phyloP scores from a whole-genome alignment of 345 rosid species.

The Euphorbia lathyris region DNA sequence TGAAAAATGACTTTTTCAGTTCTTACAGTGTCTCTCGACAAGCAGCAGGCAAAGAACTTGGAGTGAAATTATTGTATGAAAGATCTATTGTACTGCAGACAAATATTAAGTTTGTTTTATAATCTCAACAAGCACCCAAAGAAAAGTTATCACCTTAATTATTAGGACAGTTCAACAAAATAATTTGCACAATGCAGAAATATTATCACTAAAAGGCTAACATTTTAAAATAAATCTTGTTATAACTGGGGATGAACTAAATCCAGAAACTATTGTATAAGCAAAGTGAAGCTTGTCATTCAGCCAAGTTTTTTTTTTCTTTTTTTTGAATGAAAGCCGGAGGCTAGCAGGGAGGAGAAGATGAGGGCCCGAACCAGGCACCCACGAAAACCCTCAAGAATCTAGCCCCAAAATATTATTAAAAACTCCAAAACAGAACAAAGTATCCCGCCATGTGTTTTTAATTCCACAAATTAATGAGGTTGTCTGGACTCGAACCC shows the following conservation, averaged over 20 bases:
- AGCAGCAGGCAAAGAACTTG: background rate
- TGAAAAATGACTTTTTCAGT: background rate
- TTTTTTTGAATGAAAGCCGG: too few relatives aligned
- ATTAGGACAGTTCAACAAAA: background rate
- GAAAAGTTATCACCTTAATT: background rate
- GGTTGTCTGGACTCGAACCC: too few relatives aligned
- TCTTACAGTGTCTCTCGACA: conserved; percentile 6
- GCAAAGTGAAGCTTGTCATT: too few relatives aligned
- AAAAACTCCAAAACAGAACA: too few relatives aligned
- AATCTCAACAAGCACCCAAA: background rate
- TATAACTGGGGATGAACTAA: background rate
- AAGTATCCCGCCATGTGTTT: too few relatives aligned
- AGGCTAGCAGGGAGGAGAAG: too few relatives aligned
- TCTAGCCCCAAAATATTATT: too few relatives aligned
- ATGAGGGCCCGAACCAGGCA: too few relatives aligned
- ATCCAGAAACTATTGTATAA: too few relatives aligned
- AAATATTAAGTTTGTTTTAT: background rate
- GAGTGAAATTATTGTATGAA: conserved; percentile 16
- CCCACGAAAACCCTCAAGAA: too few relatives aligned
- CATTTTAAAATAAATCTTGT: background rate
- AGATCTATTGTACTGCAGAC: conserved; percentile 11
- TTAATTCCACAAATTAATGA: too few relatives aligned
- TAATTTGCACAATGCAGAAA: background rate
- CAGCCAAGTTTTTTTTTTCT: too few relatives aligned
- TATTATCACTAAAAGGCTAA: background rate